Percentiles rank a stretch among this genome's conserved stretches.
These are phyloP conservation scores for Solanum clarkiae DNA, from an alignment of 257 asterid genomes.

Conservation along the genomic window DNA sequence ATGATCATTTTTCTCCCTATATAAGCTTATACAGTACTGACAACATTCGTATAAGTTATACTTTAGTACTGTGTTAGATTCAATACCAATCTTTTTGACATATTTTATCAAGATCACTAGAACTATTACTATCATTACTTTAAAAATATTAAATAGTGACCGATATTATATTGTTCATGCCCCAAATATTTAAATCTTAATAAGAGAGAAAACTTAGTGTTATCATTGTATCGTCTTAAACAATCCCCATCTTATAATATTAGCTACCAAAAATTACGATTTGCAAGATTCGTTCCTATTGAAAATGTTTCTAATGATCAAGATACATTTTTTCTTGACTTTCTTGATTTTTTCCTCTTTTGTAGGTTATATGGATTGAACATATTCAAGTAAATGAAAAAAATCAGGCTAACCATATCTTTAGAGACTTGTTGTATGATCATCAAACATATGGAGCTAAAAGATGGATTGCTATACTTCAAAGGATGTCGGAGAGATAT, in stretches of 20 bases:
- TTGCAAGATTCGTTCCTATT: neutral
- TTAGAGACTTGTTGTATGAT: constrained; percentile 35
- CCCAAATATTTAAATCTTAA: neutral
- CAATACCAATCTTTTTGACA: neutral
- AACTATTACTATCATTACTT: neutral
- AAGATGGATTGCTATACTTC: constrained; percentile 48
- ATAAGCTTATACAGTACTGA: neutral
- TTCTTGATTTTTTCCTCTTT: neutral
- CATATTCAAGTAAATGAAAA: constrained; percentile 66
- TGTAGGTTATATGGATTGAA: constrained; percentile 69
- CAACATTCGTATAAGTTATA: neutral
- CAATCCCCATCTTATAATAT: neutral
- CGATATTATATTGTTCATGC: neutral
- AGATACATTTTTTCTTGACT: neutral
- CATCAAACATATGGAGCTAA: constrained; percentile 61
- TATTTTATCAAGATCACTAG: neutral
- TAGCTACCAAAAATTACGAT: neutral
- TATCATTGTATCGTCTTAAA: neutral
- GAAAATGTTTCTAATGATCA: neutral
- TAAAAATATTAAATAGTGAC: neutral
- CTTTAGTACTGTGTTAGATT: neutral
- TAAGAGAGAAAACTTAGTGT: neutral
- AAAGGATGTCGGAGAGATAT: constrained; percentile 45
- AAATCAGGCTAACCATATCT: constrained; percentile 32
- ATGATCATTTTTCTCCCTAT: neutral